These are phyloP conservation scores for Carallia pectinifolia DNA, from an alignment of 345 rosid species.

Conservation along the genomic window DNA sequence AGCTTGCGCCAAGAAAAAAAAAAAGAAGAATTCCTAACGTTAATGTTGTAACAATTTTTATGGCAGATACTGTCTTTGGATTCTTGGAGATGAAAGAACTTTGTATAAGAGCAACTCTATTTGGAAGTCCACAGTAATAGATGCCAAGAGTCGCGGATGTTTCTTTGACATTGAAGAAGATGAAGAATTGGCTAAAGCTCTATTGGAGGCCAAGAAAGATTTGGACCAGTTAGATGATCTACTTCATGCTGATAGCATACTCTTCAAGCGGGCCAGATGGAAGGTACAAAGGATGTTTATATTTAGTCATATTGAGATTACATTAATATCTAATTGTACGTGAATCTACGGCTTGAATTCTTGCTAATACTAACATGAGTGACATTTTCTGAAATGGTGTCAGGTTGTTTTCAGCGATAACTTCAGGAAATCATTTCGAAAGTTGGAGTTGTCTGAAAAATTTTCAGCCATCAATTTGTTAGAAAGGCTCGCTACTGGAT, in stretches of 20 bases:
- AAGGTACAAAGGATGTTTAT: conserved; percentile 28
- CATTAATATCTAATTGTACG: too few species aligned
- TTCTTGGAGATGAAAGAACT: conserved; percentile 46
- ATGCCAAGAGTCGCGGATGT: conserved; percentile 42
- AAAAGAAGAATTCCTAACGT: too few species aligned
- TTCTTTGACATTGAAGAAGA: conserved; percentile 48
- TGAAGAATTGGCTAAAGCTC: conserved; percentile 30
- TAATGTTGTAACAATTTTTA: too few species aligned
- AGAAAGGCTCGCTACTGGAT: conserved; percentile 43
- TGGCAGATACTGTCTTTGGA: conserved; percentile 51
- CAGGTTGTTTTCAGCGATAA: conserved; percentile 53
- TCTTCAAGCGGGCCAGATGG: conserved; percentile 45
- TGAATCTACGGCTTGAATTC: too few species aligned
- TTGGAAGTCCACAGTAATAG: conserved; percentile 35
- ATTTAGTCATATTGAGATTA: too few species aligned
- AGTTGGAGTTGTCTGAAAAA: conserved; percentile 30
- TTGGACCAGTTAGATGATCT: conserved; percentile 41
- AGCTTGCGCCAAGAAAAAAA: too few species aligned
- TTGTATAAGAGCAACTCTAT: conserved; percentile 31
- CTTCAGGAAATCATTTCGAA: conserved; percentile 49
- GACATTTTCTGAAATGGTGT: not conserved
- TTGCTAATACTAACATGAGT: too few species aligned
- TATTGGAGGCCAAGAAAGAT: conserved; percentile 39
- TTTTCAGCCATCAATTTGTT: conserved; percentile 29
- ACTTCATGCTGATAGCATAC: conserved; percentile 27